Evolutionary conservation across 345 rosid genomes (phyloP).

Genomic region (Pugionium dolabratum): DNA sequence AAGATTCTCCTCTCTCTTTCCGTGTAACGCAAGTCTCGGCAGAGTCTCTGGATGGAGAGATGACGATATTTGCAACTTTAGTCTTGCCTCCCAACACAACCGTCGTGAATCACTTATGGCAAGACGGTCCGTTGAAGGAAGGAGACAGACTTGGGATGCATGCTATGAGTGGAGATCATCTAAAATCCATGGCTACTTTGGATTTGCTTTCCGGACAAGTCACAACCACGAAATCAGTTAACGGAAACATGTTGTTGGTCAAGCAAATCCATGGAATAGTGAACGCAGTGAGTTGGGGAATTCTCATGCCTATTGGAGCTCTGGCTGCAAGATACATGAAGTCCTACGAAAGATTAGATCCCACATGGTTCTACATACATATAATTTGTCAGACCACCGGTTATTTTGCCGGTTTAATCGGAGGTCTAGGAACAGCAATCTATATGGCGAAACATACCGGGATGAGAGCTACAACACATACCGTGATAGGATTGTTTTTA

Average conservation of each 20-base stretch:
- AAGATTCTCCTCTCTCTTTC: constrained; percentile 45
- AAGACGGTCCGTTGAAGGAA: constrained; percentile 37
- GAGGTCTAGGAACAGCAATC: too few relatives aligned
- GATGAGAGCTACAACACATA: too few relatives aligned
- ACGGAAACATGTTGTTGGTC: constrained; percentile 36
- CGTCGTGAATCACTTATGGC: not conserved
- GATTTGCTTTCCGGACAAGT: constrained; percentile 31
- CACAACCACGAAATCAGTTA: constrained; percentile 16
- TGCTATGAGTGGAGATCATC: constrained; percentile 24
- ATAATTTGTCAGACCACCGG: too few relatives aligned
- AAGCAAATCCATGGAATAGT: constrained; percentile 69
- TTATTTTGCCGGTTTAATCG: too few relatives aligned
- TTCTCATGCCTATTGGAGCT: too few relatives aligned
- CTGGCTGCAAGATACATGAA: too few relatives aligned
- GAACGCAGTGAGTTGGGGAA: not conserved
- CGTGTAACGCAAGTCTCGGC: constrained; percentile 44
- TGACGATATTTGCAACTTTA: constrained; percentile 60
- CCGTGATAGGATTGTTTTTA: too few relatives aligned
- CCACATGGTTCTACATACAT: too few relatives aligned
- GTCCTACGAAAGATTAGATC: too few relatives aligned
- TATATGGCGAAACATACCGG: too few relatives aligned
- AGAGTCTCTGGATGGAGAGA: constrained; percentile 33
- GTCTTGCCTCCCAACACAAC: constrained; percentile 34
- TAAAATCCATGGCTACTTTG: constrained; percentile 32
- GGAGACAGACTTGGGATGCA: constrained; percentile 24